phyloP scores from a whole-genome alignment of 2,329 filamentous ascomycete species.

The Venturiaceae sp. region DNA sequence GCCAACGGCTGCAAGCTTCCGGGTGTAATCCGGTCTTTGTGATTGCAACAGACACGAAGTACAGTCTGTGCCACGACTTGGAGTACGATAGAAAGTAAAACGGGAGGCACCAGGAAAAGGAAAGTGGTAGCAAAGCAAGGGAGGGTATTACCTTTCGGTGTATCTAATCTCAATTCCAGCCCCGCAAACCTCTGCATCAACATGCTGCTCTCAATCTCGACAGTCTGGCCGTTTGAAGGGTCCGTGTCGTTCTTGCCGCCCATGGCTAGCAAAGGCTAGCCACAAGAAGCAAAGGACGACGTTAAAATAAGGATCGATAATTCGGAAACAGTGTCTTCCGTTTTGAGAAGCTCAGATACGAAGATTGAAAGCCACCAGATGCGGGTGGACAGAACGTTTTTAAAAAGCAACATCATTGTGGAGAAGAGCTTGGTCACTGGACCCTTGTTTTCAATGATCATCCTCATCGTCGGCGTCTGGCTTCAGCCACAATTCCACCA shows the following conservation, averaged over 20 bases:
- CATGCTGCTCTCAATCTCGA: not conserved
- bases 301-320: not conserved
- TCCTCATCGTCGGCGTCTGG: not conserved
- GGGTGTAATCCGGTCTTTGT: not conserved
- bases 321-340: not conserved
- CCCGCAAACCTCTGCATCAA: conserved; percentile 17
- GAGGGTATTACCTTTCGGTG: conserved; percentile 37
- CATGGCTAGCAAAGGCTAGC: not conserved
- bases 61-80: not conserved
- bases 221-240: not conserved
- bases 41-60: not conserved
- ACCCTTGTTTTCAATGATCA: not conserved
- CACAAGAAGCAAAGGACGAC: not conserved
- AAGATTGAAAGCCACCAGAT: not conserved
- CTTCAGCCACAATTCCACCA: not conserved
- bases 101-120: not conserved
- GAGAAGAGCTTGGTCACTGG: not conserved
- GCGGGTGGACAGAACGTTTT: not conserved
- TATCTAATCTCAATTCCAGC: conserved; percentile 35
- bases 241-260: not conserved
- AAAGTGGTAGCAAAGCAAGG: not conserved
- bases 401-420: not conserved
- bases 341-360: not conserved
- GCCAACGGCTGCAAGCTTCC: not conserved
- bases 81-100: not conserved